Evolutionary conservation across 768 basidiomycete genomes (phyloP).

Genomic region (Cystofilobasidium capitatum): DNA sequence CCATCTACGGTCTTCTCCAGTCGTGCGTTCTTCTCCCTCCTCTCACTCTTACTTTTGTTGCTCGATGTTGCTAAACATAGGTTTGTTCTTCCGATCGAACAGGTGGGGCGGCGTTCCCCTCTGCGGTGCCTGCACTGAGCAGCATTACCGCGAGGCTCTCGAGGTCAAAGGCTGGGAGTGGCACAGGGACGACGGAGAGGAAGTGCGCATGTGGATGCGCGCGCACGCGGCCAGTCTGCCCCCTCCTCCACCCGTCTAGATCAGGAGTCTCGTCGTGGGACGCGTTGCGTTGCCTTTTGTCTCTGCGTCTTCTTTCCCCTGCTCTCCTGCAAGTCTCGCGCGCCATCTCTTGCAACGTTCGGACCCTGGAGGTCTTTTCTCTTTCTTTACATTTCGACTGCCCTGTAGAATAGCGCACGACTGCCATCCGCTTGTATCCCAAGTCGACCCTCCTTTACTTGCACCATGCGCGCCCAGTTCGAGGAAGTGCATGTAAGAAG

Average conservation of each 20-base stretch:
- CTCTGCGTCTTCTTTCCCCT: too few relatives aligned
- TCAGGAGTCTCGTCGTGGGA: too few relatives aligned
- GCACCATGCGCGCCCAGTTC: too few relatives aligned
- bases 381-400: too few relatives aligned
- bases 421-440: too few relatives aligned
- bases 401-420: too few relatives aligned
- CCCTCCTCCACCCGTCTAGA: neutral
- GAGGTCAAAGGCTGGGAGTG: neutral
- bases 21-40: neutral
- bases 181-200: neutral
- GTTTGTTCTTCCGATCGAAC: neutral
- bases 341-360: too few relatives aligned
- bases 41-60: neutral
- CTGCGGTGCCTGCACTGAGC: neutral
- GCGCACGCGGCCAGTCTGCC: neutral
- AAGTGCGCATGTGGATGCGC: neutral
- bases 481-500: too few relatives aligned
- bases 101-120: neutral
- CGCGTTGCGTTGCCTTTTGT: too few relatives aligned
- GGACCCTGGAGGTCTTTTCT: too few relatives aligned
- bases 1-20: neutral
- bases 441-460: too few relatives aligned
- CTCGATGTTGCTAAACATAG: neutral
- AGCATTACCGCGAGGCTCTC: neutral
- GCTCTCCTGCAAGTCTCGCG: too few relatives aligned